Evolutionary conservation across 2,329 filamentous ascomycete genomes (phyloP), one percentile per base, ranked within the genome.

Genomic region (Fusarium tanahbumbuense): DNA sequence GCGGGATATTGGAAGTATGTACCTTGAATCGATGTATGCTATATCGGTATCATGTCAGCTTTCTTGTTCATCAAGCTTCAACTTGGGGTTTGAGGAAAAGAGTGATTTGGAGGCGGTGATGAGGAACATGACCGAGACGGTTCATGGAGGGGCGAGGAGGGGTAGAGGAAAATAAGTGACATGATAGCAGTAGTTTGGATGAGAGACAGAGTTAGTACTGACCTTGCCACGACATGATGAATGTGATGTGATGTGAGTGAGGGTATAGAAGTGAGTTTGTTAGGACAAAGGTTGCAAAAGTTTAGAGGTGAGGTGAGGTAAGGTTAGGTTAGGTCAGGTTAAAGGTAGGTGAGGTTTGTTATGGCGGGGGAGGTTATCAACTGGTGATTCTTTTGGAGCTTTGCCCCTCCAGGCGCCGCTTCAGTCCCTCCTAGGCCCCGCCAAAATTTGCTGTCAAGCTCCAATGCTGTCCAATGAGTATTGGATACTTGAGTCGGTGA

Each of bases 141-240:
- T 52, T 10, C 23, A 67, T 69, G 66, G 68, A 66, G 63, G 70
- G 68, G 72, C 47, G 59, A 42, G 59, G 58, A 54, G 62, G 68
- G 72, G 57, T 59, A 42, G 55, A 46, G 52, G 62, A 20, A 53
- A 56, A 53, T 34, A 45, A 56, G 45, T 37, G 34, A 56, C 44
- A 30, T 42, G 57, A 64, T 22, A 59, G 54, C 22, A 34, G 18
- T 58, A 50, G 48, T 59, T 54, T 40, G 10, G 4, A 44, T 22
- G 22, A 13, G 55, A 61, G 30, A 75, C 66, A 64, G 11, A 25
- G 42, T 45, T 28, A 25, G 49, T 69, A 77, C 77, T 76, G 77
- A 92, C 91, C 88, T 91, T 93, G 90, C 90, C 90, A 92, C 82
- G 90, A 92, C 90, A 92, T 91, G 78, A 75, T 88, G 73, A 11